These are phyloP conservation scores for Sechiopsis laciniata DNA, from an alignment of 306 rosid species.

Conservation along the genomic window DNA sequence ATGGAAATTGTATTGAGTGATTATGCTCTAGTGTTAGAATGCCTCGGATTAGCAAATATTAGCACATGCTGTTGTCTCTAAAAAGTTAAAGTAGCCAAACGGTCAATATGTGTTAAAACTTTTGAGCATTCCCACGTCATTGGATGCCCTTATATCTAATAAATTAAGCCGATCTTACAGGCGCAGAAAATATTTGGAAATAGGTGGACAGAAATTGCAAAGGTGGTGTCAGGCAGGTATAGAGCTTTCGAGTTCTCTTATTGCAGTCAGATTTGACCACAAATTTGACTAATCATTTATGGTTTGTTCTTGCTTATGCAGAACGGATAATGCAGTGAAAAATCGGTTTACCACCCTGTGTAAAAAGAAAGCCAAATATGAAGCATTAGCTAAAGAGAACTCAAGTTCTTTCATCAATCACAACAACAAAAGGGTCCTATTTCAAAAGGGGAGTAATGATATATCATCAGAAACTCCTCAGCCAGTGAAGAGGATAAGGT, in stretches of 20 bases:
- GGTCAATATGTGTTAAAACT: constrained; percentile 15
- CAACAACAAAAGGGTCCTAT: constrained; percentile 59
- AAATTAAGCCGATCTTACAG: constrained; percentile 36
- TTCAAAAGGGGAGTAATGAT: constrained; percentile 48
- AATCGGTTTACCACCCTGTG: constrained; percentile 92
- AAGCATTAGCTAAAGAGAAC: constrained; percentile 87
- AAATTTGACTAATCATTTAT: constrained; percentile 14
- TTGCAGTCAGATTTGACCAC: constrained; percentile 4
- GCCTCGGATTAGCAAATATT: constrained; percentile 11
- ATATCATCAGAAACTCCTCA: constrained; percentile 44
- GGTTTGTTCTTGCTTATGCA: constrained; percentile 31
- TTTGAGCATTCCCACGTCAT: constrained; percentile 17
- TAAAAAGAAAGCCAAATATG: constrained; percentile 97
- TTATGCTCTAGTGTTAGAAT: not conserved
- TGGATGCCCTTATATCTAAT: constrained; percentile 26
- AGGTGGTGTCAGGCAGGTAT: constrained; percentile 99
- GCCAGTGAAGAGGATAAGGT: constrained; percentile 68
- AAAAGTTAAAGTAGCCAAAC: constrained; percentile 18
- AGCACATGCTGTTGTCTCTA: constrained; percentile 16
- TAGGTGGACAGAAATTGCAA: constrained; percentile 98
- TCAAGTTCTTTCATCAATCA: constrained; percentile 49
- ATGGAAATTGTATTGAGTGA: not conserved
- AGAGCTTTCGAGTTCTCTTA: constrained; percentile 20
- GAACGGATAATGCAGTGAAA: constrained; percentile 99
- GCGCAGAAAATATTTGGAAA: constrained; percentile 96